Percentiles rank a stretch among this genome's conserved stretches.
Conservation (phyloP, 2,329 filamentous ascomycete species). For the Monilinia vaccinii-corymbosi region DNA sequence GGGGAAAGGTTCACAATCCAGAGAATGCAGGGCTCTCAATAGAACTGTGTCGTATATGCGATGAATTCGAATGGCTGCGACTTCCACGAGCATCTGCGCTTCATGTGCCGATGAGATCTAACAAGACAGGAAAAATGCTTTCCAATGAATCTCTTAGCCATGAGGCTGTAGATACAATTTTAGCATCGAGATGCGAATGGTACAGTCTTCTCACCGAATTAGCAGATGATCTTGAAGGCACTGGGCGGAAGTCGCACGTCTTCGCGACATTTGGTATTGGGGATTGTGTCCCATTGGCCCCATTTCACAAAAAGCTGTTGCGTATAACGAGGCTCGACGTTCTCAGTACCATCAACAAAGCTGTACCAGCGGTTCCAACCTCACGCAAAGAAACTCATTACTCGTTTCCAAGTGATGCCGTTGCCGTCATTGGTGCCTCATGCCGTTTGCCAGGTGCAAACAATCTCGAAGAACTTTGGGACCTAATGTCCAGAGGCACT, state of each 20-base stretch:
- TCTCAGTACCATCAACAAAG: background rate
- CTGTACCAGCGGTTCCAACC: background rate
- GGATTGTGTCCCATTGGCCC: background rate
- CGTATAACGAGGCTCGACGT: background rate
- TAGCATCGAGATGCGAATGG: conserved; percentile 13
- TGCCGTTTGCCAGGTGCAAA: conserved; percentile 43
- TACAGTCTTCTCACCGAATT: conserved; percentile 4
- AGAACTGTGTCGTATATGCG: background rate
- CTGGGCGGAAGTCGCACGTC: background rate
- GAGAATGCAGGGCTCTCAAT: conserved; percentile 6
- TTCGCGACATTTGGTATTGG: background rate
- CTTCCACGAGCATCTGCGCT: background rate
- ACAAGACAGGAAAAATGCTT: background rate
- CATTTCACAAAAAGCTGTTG: background rate
- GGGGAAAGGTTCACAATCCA: conserved; percentile 14
- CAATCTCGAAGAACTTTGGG: conserved; percentile 57
- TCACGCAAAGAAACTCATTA: background rate
- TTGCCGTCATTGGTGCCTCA: conserved; percentile 43
- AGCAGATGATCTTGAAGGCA: conserved; percentile 3
- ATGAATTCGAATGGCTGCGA: background rate
- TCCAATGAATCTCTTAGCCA: background rate
- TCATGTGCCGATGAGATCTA: background rate
- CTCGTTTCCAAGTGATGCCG: conserved; percentile 19
- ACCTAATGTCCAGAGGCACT: conserved; percentile 58
- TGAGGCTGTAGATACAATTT: background rate